Evolutionary conservation across 108 stramenopile genomes (phyloP).

Genomic region (Schizochytrium sp.): DNA sequence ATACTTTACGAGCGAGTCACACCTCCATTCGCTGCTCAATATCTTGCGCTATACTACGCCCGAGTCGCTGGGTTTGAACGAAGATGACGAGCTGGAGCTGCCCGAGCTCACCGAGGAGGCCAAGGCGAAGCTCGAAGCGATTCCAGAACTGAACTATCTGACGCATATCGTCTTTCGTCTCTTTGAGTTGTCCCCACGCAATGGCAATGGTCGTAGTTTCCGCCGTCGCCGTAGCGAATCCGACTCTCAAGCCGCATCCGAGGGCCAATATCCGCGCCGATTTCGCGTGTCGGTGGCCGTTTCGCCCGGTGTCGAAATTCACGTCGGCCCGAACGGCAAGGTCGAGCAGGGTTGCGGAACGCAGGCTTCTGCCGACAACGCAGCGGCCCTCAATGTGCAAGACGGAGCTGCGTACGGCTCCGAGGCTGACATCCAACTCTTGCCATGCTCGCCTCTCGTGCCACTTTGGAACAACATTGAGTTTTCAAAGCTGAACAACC

Average conservation of each 20-base stretch:
- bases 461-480: conserved; percentile 4
- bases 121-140: conserved; percentile 45
- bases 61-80: conserved; percentile 27
- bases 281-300: conserved; percentile 6
- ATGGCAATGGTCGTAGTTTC: neutral
- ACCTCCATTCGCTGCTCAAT: conserved; percentile 87
- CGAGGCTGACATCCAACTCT: neutral
- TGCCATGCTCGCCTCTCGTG: neutral
- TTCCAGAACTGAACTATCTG: conserved; percentile 86
- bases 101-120: conserved; percentile 28
- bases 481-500: neutral
- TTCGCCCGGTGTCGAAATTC: neutral
- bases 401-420: neutral
- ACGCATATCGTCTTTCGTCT: conserved; percentile 89
- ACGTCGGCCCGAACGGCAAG: neutral
- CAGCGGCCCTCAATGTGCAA: neutral
- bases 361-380: neutral
- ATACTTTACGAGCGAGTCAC: conserved; percentile 92
- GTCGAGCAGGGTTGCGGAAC: neutral
- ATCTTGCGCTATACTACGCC: conserved; percentile 71
- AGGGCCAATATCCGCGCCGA: neutral
- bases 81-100: neutral
- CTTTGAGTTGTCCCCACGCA: conserved; percentile 56
- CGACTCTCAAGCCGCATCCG: neutral
- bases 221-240: neutral